A percentile compares a stretch with the other conserved stretches of the same genome.
Conservation (phyloP, 1,139 yeast species). For the Blastobotrys indianensis region DNA sequence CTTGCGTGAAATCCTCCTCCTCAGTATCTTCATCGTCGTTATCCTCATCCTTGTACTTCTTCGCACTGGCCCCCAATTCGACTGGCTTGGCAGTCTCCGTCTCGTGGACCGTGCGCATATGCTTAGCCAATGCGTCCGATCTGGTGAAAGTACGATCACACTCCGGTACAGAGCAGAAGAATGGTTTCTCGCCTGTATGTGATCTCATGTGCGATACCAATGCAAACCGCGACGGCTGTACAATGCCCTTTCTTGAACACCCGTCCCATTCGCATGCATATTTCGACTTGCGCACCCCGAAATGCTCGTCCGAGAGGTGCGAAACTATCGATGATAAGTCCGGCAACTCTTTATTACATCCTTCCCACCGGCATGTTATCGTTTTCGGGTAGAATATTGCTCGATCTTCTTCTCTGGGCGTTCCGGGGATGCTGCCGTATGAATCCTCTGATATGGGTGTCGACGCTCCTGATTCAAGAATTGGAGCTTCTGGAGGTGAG, state of each 20-base stretch:
- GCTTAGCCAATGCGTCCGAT: constrained; percentile 59
- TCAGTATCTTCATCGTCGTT: constrained; percentile 10
- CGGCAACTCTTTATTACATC: constrained; percentile 29
- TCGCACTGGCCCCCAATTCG: constrained; percentile 5
- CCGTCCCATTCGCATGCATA: constrained; percentile 60
- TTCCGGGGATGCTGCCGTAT: constrained; percentile 18
- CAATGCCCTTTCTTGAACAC: constrained; percentile 49
- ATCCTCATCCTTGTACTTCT: constrained; percentile 9
- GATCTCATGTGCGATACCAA: constrained; percentile 57
- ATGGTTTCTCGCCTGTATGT: constrained; percentile 65
- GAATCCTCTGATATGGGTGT: constrained; percentile 20
- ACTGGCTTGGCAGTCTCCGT: constrained; percentile 26
- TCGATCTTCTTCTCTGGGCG: constrained; percentile 14
- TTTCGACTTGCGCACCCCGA: constrained; percentile 37
- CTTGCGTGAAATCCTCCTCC: constrained; percentile 18
- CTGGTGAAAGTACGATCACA: constrained; percentile 57
- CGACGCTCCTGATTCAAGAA: neutral
- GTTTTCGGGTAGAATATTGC: constrained; percentile 8
- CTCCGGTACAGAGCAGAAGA: constrained; percentile 63
- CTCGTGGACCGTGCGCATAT: constrained; percentile 58
- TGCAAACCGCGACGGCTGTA: constrained; percentile 56
- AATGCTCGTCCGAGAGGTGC: constrained; percentile 38
- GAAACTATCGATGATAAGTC: constrained; percentile 35
- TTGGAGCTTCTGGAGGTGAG: no score
- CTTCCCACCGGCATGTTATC: constrained; percentile 36